Conservation (phyloP, 306 rosid species). For the Senna siamea region DNA sequence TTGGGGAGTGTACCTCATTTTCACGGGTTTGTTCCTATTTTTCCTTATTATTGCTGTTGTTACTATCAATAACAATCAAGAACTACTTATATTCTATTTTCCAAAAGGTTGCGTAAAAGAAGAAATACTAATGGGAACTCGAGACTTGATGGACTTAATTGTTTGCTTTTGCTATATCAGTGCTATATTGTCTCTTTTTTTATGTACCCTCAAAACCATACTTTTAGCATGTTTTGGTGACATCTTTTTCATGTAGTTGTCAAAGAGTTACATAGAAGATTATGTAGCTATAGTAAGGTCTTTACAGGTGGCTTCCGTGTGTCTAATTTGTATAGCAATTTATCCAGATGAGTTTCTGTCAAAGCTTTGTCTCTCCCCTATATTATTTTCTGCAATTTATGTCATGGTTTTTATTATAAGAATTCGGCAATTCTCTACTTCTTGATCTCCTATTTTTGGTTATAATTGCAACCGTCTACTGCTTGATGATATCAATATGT, state of each 20-base stretch:
- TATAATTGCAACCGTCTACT: background rate
- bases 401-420: background rate
- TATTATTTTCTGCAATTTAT: slow-evolving; percentile 1
- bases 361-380: background rate
- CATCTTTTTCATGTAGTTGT: background rate
- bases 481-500: slow-evolving; percentile 24
- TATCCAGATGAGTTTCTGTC: background rate
- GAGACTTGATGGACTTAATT: no score
- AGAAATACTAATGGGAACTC: background rate
- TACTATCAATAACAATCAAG: background rate
- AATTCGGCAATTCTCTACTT: slow-evolving; percentile 18
- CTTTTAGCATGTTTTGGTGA: background rate
- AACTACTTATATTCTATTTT: background rate
- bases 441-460: slow-evolving; percentile 7
- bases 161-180: no score
- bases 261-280: slow-evolving; percentile 12
- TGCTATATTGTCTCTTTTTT: no score
- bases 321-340: slow-evolving; percentile 8
- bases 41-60: background rate
- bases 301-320: background rate
- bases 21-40: slow-evolving; percentile 53
- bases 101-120: slow-evolving; percentile 9
- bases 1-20: slow-evolving; percentile 61
- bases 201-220: background rate
- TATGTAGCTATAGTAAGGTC: background rate